Conservation (phyloP, 495 filamentous ascomycete genomes). For the Cudoniella acicularis region DNA sequence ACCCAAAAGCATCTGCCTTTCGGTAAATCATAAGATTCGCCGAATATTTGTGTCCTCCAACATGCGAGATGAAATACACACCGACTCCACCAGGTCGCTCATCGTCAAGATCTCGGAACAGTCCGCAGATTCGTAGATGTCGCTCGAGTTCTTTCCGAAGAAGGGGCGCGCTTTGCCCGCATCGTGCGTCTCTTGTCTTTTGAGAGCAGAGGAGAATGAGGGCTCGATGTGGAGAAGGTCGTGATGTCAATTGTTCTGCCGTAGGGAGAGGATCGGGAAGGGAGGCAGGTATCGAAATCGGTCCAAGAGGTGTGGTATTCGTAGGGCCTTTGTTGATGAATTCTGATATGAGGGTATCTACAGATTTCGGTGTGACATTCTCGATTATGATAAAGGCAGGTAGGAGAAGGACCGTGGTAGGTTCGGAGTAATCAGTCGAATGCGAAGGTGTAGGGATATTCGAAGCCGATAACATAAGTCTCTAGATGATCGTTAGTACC, state of each 20-base stretch:
- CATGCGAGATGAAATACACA: slow-evolving; percentile 93
- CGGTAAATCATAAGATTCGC: slow-evolving; percentile 93
- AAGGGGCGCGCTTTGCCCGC: slow-evolving; percentile 87
- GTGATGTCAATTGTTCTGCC: slow-evolving; percentile 55
- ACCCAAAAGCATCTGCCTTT: slow-evolving; percentile 55
- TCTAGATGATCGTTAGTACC: slow-evolving; percentile 41
- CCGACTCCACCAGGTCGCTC: slow-evolving; percentile 84
- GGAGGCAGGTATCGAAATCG: slow-evolving; percentile 23
- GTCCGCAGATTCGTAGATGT: slow-evolving; percentile 76
- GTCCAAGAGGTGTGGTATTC: slow-evolving; percentile 64
- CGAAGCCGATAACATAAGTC: slow-evolving; percentile 87
- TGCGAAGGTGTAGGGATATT: slow-evolving; percentile 77
- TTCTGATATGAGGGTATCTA: slow-evolving; percentile 65
- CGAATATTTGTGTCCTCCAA: slow-evolving; percentile 90
- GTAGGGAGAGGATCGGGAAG: slow-evolving; percentile 32
- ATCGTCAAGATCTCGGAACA: slow-evolving; percentile 86
- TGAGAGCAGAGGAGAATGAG: slow-evolving; percentile 94
- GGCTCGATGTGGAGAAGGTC: slow-evolving; percentile 72
- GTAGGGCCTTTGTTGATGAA: slow-evolving; percentile 73
- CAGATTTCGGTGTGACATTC: slow-evolving; percentile 73
- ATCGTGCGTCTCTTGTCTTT: slow-evolving; percentile 87
- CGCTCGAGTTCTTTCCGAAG: slow-evolving; percentile 83
- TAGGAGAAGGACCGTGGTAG: slow-evolving; percentile 81
- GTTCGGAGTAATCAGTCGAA: slow-evolving; percentile 52
- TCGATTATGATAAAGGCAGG: slow-evolving; percentile 85